Base-by-base conservation (phyloP, 352 stramenopile genomes). In the Discostella stelligera region DNA sequence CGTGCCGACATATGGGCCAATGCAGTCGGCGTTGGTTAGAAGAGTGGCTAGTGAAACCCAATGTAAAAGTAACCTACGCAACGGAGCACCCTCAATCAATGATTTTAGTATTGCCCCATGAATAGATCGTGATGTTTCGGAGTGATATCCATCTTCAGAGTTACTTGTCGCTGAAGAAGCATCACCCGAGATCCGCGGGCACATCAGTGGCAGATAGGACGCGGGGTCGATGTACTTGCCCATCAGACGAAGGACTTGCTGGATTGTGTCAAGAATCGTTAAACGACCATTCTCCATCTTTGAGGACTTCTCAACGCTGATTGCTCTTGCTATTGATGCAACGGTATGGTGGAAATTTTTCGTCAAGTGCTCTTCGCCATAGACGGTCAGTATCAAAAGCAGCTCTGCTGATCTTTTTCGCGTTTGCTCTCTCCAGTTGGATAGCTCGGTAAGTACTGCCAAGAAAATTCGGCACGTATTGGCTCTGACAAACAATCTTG, bases 351-450 rank as follows among this genome's bases (percentile, higher is more conserved):
- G 70, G 50, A 86, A 82, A 60, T 86, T 66, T 61, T 84, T 86
- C 0, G 79, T 86, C 27, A 98, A 90, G 50, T 93, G 93, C 59
- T 98, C 95, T 81, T 98, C 96, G 71, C 93, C 95, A 68, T 97
- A 97, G 39, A 98, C 90, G 32, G 97, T 66, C 49, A 98, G 80
- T 74, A 91, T 94, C 61, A 93, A 91, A 46, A 98, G 89, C 23
- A 98, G 84, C 11, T 93, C 87, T 32, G 94, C 93, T 9, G 94
- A 95, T 64, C 95, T 89, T 2, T 83, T 74, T 9, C 94, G 88
- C 1, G 94, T 98, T 7, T 84, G 75, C 50, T 84, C 86, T 67
- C 95, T 93, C 95, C 95, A 98, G 79, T 97, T 97, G 14, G 79
- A 90, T 18, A 98, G 86, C 66, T 98, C 96, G 11, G 80, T 77